Evolutionary conservation across 73 alveolate genomes (phyloP).

Genomic region (Paramecium primaurelia): DNA sequence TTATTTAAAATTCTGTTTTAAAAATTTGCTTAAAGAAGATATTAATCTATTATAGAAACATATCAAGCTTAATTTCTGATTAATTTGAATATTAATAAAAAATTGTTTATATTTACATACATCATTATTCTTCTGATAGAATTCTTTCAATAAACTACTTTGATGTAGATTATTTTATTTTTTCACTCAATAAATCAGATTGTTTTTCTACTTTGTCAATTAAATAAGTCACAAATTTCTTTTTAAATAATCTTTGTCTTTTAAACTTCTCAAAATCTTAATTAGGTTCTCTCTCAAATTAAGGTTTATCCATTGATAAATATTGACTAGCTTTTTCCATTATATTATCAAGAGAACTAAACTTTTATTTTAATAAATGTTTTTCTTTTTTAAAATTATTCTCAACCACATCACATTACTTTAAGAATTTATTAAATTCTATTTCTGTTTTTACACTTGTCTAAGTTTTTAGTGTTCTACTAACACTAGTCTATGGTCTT

Average conservation of each 20-base stretch:
- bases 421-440: neutral
- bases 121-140: neutral
- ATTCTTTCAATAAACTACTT: neutral
- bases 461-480: neutral
- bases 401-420: neutral
- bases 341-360: neutral
- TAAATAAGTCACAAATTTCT: neutral
- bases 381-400: neutral
- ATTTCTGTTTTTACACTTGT: neutral
- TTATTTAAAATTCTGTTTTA: slow-evolving; percentile 81
- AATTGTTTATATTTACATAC: neutral
- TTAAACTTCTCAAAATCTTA: neutral
- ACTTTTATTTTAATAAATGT: neutral
- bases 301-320: neutral
- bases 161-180: neutral
- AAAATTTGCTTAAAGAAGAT: slow-evolving; percentile 84
- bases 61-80: slow-evolving; percentile 36
- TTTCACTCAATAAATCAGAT: slow-evolving; percentile 26
- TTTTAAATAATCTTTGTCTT: neutral
- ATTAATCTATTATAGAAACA: slow-evolving; percentile 76
- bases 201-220: slow-evolving; percentile 19
- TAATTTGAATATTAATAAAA: neutral
- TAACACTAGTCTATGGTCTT: slow-evolving; percentile 22
- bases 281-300: slow-evolving; percentile 28
- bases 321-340: slow-evolving; percentile 22